phyloP scores from a whole-genome alignment of 208 protist genomes.

The Wallacemonas collosoma region DNA sequence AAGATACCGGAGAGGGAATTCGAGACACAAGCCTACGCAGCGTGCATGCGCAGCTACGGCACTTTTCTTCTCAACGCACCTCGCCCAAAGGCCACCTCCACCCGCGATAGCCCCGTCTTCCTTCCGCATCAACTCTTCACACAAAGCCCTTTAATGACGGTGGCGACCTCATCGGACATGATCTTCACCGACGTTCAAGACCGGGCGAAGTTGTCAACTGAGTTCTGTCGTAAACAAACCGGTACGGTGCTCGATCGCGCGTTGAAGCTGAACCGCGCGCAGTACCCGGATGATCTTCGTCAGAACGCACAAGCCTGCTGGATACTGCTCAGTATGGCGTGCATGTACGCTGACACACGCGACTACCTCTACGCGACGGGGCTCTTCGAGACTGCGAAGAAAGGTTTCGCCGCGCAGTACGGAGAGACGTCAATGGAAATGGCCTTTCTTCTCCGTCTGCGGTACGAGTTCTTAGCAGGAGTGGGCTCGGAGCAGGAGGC shows the following conservation, averaged over 20 bases:
- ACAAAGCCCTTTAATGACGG: slow-evolving; percentile 56
- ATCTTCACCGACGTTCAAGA: slow-evolving; percentile 59
- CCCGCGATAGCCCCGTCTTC: slow-evolving; percentile 73
- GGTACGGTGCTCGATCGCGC: slow-evolving; percentile 70
- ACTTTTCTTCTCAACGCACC: slow-evolving; percentile 74
- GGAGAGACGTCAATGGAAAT: slow-evolving; percentile 64
- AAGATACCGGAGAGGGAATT: slow-evolving; percentile 30
- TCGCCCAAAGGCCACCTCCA: slow-evolving; percentile 36
- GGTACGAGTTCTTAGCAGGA: slow-evolving; percentile 84
- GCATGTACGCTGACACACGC: slow-evolving; percentile 85
- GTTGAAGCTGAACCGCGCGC: slow-evolving; percentile 69
- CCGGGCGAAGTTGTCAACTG: slow-evolving; percentile 38
- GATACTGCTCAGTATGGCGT: slow-evolving; percentile 74
- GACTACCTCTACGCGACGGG: slow-evolving; percentile 90
- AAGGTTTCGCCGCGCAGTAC: slow-evolving; percentile 60
- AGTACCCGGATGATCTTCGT: slow-evolving; percentile 55
- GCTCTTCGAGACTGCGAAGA: slow-evolving; percentile 76
- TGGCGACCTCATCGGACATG: slow-evolving; percentile 57
- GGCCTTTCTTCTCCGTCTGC: slow-evolving; percentile 55
- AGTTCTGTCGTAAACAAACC: slow-evolving; percentile 49
- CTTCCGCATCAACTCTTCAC: slow-evolving; percentile 76
- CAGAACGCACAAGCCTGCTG: slow-evolving; percentile 64
- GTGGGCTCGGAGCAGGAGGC: slow-evolving; percentile 87
- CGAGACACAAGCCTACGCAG: slow-evolving; percentile 59
- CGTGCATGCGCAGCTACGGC: slow-evolving; percentile 64